A percentile compares a stretch with the other conserved stretches of the same genome.
These are phyloP conservation scores for Fusarium clavum DNA, from an alignment of 2,329 filamentous ascomycete species.

Conservation along the genomic window DNA sequence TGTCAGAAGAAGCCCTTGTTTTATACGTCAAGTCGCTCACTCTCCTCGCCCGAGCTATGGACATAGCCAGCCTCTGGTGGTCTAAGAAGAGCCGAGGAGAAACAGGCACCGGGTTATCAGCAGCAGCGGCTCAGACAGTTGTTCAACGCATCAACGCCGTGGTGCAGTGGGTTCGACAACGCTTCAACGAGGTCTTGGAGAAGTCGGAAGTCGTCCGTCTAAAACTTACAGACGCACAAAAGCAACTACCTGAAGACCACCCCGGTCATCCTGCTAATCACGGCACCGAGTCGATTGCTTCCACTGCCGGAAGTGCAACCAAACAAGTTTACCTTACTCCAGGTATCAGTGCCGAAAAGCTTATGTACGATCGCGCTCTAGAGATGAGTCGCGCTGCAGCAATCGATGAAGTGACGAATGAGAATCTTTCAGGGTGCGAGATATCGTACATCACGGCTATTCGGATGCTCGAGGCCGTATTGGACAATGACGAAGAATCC, in stretches of 20 bases:
- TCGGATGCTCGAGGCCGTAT: conserved; percentile 91
- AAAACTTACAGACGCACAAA: conserved; percentile 88
- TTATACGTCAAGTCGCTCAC: conserved; percentile 95
- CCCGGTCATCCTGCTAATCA: conserved; percentile 87
- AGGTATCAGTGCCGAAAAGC: conserved; percentile 92
- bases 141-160: conserved; percentile 86
- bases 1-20: conserved; percentile 95
- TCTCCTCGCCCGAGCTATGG: conserved; percentile 92
- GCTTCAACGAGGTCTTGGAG: conserved; percentile 97
- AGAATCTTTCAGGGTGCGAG: conserved; percentile 88
- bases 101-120: conserved; percentile 55
- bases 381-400: conserved; percentile 97
- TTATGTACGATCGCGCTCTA: conserved; percentile 97
- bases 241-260: conserved; percentile 83
- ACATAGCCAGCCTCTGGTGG: conserved; percentile 95
- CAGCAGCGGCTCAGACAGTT: conserved; percentile 60
- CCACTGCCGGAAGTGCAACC: conserved; percentile 70
- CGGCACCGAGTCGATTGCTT: conserved; percentile 66
- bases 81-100: conserved; percentile 78
- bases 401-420: conserved; percentile 94
- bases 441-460: conserved; percentile 94
- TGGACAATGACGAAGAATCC: conserved; percentile 81
- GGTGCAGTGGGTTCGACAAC: conserved; percentile 92
- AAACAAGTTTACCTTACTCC: conserved; percentile 87
- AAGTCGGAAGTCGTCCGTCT: conserved; percentile 95